Base-by-base conservation (phyloP, 495 filamentous ascomycete genomes). In the Xylaria longipes region DNA sequence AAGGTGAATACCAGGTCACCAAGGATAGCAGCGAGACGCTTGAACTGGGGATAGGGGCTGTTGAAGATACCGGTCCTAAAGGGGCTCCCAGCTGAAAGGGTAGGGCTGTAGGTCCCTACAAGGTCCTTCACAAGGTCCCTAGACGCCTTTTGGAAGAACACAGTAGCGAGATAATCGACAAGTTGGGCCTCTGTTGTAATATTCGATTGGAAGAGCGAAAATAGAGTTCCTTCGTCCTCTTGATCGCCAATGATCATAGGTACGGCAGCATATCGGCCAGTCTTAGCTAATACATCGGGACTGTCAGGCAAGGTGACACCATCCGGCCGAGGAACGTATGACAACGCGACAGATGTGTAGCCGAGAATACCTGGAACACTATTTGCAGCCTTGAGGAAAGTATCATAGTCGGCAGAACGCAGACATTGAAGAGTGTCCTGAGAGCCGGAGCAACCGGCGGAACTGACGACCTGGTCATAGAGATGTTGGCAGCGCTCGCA, bases 21-120 rank as follows among this genome's bases (percentile, higher is more conserved):
- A 0, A 94, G 83, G 58, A 94, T 89, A n/a, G 92, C 91, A 1
- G 92, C 89, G 0, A 93, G 82, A 3, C 91, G 90, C 78, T 94
- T 95, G 84, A 89, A 93, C 74, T 91, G 86, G 0, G 92, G 91
- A 73, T 93, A 94, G 76, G 87, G 81, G 72, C 89, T 88, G 79
- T 94, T 91, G 4, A 87, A 48, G 11, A 83, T 69, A 17, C 90
- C 85, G 0, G 90, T 92, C 58, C 87, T 81, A 82, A 92, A 93
- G 6, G 92, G 92, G 0, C 87, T 89, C 35, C 91, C 91, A 45
- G 84, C 81, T 15, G 80, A 75, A 20, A 84, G 69, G 45, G 77
- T 82, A n/a, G 84, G 68, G 14, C 84, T 80, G 77, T 93, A 93
- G 0, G 83, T 84, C 33, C 77, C 80, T 12, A 93, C 87, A 7